These are phyloP conservation scores for Clarireedia sp. DNA, from an alignment of 2,329 filamentous ascomycete species.

Conservation along the genomic window DNA sequence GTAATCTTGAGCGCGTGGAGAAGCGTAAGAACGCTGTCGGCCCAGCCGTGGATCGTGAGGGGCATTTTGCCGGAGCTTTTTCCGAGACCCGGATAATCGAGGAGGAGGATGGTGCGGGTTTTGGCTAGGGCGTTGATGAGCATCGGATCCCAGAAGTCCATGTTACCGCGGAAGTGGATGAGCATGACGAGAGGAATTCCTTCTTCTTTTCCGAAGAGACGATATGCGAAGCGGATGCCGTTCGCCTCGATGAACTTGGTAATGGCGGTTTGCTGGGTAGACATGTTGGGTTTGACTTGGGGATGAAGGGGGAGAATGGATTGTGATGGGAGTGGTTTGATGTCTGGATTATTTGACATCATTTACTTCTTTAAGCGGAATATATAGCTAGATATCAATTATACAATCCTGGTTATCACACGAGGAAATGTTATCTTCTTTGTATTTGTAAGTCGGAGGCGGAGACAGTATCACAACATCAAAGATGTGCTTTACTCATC, in stretches of 20 bases:
- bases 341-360: no score
- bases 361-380: no score
- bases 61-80: not conserved
- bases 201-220: slow-evolving; percentile 3
- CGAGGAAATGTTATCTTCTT: no score
- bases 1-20: no score
- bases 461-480: no score
- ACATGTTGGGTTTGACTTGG: no score
- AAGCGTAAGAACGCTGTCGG: not conserved
- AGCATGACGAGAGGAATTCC: slow-evolving; percentile 21
- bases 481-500: no score
- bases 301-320: no score
- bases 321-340: no score
- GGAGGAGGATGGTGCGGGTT: slow-evolving; percentile 28
- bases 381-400: no score
- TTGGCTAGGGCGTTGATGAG: slow-evolving; percentile 30
- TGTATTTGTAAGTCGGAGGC: no score
- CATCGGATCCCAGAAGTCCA: slow-evolving; percentile 25
- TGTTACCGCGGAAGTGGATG: slow-evolving; percentile 26
- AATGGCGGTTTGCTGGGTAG: slow-evolving; percentile 13
- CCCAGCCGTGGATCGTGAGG: not conserved
- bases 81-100: slow-evolving; percentile 19
- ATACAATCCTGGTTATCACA: no score
- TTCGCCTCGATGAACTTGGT: slow-evolving; percentile 19
- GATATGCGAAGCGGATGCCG: slow-evolving; percentile 19